Percentiles rank a stretch among this genome's conserved stretches.
Conservation (phyloP, 2,329 filamentous ascomycete species). For the Nothophaeocryptopus gaeumannii region DNA sequence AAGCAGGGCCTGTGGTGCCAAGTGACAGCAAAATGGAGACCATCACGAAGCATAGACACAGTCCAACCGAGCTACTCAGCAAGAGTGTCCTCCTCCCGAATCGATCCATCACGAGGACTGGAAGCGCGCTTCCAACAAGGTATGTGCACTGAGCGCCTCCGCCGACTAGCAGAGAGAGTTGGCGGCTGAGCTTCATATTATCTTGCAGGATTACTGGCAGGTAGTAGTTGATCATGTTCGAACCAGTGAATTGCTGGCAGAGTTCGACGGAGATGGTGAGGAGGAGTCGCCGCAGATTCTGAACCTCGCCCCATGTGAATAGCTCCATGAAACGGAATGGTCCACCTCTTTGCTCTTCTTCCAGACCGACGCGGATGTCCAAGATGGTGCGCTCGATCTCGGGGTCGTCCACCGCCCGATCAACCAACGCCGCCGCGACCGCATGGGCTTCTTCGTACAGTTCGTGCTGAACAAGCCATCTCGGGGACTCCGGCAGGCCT, state of each 20-base stretch:
- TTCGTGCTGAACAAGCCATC: slow-evolving; percentile 46
- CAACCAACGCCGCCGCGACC: slow-evolving; percentile 52
- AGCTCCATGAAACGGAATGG: slow-evolving; percentile 48
- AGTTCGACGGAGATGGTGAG: slow-evolving; percentile 59
- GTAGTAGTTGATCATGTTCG: slow-evolving; percentile 48
- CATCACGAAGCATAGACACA: slow-evolving; percentile 54
- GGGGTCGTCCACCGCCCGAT: slow-evolving; percentile 49
- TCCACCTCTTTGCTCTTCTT: slow-evolving; percentile 20
- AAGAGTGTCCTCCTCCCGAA: slow-evolving; percentile 50
- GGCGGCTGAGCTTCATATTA: slow-evolving; percentile 51
- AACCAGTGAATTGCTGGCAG: slow-evolving; percentile 60
- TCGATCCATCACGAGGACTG: slow-evolving; percentile 64
- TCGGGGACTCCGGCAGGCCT: slow-evolving; percentile 46
- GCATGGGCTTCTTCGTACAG: slow-evolving; percentile 48
- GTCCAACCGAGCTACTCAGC: slow-evolving; percentile 45
- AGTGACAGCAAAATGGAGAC: slow-evolving; percentile 41
- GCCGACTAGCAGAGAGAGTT: slow-evolving; percentile 44
- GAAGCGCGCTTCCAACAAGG: slow-evolving; percentile 53
- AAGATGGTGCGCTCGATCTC: slow-evolving; percentile 65
- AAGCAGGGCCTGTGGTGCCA: slow-evolving; percentile 35
- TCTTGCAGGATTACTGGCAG: slow-evolving; percentile 42
- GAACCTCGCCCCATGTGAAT: slow-evolving; percentile 61
- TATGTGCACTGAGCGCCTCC: slow-evolving; percentile 54
- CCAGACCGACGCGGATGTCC: slow-evolving; percentile 38
- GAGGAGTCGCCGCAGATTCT: slow-evolving; percentile 64